Evolutionary conservation across 2,329 filamentous ascomycete species (phyloP), one percentile per base, ranked within the genome.

Genomic region (Aspergillus hiratsukae): DNA sequence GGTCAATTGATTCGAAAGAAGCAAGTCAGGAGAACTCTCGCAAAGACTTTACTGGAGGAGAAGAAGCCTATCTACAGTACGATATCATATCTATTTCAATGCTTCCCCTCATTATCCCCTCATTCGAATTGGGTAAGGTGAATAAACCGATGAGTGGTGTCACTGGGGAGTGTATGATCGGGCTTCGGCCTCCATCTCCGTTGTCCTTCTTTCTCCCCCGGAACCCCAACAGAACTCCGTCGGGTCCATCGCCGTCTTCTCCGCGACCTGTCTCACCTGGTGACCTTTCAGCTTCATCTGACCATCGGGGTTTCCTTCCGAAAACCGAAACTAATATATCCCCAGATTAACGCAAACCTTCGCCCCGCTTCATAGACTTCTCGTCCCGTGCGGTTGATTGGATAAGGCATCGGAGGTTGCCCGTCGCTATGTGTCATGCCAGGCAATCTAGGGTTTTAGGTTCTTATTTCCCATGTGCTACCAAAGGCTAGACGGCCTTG

Each of bases 101-200:
- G 23, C 56, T 61, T 25, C 25, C 21, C 19, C 23, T 28, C 43
- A 31, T 35, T 51, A 19, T 54, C 27, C 28, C 6, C 49, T 45
- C 31, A 53, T 48, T 41, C 8, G 3, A 11, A 10, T 27, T 19
- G 41, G 49, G 29, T 19, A 41, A 27, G 28, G 19, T 37, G 31
- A 14, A n/a, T 49, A 48, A 49, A n/a, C 21, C 17, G 28, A 21
- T 17, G 27, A 31, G 28, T n/a, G 21, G 28, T 37, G 19, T 29
- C 58, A 48, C 14, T n/a, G 49, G 51, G 53, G 55, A 41, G 49
- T 37, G 41, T 51, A 54, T 59, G 43, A 59, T 66, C 70, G 70
- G 69, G 59, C 35, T 64, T 71, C 70, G 70, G 69, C 48, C 43
- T 50, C 45, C 53, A 72, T 67, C 56, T 58, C 68, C 70, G 70